Percentiles rank a stretch among this genome's conserved stretches.
phyloP scores from a whole-genome alignment of 1,284 basidiomycete genomes.

The Serendipita sp. region DNA sequence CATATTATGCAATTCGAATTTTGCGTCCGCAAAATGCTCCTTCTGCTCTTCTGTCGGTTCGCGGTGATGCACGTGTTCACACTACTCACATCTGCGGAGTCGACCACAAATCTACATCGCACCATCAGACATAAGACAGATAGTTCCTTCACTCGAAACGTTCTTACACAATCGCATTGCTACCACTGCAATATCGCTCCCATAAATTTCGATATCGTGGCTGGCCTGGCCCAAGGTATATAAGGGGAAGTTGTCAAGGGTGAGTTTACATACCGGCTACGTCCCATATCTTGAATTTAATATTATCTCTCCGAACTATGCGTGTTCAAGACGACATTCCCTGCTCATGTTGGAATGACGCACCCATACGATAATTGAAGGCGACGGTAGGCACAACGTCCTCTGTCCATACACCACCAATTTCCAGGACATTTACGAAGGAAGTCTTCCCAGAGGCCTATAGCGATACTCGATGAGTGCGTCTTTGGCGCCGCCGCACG shows the following conservation, averaged over 20 bases:
- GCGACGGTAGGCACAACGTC: constrained; percentile 90
- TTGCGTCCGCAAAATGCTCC: constrained; percentile 15
- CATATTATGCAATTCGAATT: constrained; percentile 82
- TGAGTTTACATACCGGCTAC: constrained; percentile 48
- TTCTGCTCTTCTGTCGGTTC: neutral
- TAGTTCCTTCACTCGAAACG: constrained; percentile 10
- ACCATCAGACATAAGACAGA: constrained; percentile 12
- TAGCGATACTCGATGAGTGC: constrained; percentile 14
- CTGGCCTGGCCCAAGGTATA: constrained; percentile 44
- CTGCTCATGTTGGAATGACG: constrained; percentile 13
- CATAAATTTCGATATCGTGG: constrained; percentile 80
- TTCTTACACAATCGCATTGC: constrained; percentile 84
- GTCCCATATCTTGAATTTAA: constrained; percentile 91
- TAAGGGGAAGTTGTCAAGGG: neutral
- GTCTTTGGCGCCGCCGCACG: no score
- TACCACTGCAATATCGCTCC: constrained; percentile 92
- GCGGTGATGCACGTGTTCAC: neutral
- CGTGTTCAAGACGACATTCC: constrained; percentile 16
- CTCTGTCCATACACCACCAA: constrained; percentile 82
- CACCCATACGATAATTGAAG: constrained; percentile 56
- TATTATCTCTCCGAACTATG: constrained; percentile 75
- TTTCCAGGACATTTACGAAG: constrained; percentile 81
- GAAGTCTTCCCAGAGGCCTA: constrained; percentile 91
- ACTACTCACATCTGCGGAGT: constrained; percentile 62
- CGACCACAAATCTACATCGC: constrained; percentile 68